phyloP scores from a whole-genome alignment of 2,329 filamentous ascomycete species.

The Claviceps sorghi region DNA sequence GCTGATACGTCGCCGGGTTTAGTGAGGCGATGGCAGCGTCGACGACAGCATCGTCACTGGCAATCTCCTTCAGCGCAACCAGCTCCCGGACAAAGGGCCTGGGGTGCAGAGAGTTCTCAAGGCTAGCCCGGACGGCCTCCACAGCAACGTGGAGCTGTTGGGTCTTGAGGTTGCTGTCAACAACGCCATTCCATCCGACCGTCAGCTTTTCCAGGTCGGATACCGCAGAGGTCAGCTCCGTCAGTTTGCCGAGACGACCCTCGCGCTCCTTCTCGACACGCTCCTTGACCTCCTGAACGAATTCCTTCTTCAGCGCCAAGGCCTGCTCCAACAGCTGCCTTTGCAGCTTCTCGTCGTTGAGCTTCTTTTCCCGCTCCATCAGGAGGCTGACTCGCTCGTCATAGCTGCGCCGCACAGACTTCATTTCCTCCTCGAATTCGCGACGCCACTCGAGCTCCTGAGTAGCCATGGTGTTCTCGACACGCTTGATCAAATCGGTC shows the following conservation, averaged over 20 bases:
- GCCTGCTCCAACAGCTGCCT: slow-evolving; percentile 87
- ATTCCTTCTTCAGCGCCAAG: slow-evolving; percentile 72
- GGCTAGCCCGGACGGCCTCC: slow-evolving; percentile 74
- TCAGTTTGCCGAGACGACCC: slow-evolving; percentile 72
- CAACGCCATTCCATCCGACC: slow-evolving; percentile 74
- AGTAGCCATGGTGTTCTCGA: slow-evolving; percentile 66
- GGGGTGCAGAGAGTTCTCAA: slow-evolving; percentile 57
- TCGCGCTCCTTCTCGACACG: slow-evolving; percentile 81
- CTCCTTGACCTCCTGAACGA: slow-evolving; percentile 60
- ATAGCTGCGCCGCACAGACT: slow-evolving; percentile 63
- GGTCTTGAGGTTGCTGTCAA: slow-evolving; percentile 81
- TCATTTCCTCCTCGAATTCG: slow-evolving; percentile 77
- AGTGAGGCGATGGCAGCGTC: slow-evolving; percentile 93
- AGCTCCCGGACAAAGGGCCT: slow-evolving; percentile 84
- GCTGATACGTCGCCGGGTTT: slow-evolving; percentile 85
- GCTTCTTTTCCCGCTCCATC: slow-evolving; percentile 61
- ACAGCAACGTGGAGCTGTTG: slow-evolving; percentile 94
- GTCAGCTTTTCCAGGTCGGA: slow-evolving; percentile 77
- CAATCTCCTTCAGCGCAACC: slow-evolving; percentile 86
- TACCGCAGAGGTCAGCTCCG: slow-evolving; percentile 63
- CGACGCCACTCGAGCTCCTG: slow-evolving; percentile 74
- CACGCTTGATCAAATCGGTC: slow-evolving; percentile 71
- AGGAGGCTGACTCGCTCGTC: slow-evolving; percentile 67
- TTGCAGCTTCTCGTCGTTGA: slow-evolving; percentile 68
- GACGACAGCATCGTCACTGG: slow-evolving; percentile 69